A percentile compares a stretch with the other conserved stretches of the same genome.
These are phyloP conservation scores for Fusarium continuum DNA, from an alignment of 2,329 filamentous ascomycete species.

Conservation along the genomic window DNA sequence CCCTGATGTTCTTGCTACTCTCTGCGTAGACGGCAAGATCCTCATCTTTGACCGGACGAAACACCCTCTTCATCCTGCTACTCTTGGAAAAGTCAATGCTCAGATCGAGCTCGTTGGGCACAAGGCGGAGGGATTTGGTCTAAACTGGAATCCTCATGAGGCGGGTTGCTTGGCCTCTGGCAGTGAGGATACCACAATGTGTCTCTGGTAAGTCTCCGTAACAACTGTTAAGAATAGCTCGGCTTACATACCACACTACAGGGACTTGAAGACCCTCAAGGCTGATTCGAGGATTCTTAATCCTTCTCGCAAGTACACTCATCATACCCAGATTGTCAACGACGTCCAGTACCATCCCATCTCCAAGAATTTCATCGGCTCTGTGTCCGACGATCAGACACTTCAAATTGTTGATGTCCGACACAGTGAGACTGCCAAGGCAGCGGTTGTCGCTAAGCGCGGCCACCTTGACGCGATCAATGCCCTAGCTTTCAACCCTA, in stretches of 20 bases:
- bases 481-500: constrained; percentile 92
- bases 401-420: constrained; percentile 93
- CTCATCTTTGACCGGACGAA: constrained; percentile 97
- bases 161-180: constrained; percentile 87
- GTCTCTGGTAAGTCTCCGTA: constrained; percentile 74
- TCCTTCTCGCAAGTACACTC: constrained; percentile 79
- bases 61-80: constrained; percentile 79
- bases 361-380: constrained; percentile 85
- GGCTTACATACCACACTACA: constrained; percentile 47
- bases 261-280: constrained; percentile 82
- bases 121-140: constrained; percentile 86
- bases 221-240: neutral
- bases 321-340: constrained; percentile 92
- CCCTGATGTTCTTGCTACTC: constrained; percentile 93
- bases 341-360: constrained; percentile 96
- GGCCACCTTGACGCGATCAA: constrained; percentile 96
- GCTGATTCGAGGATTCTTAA: constrained; percentile 75
- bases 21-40: constrained; percentile 86
- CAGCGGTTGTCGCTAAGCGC: constrained; percentile 73
- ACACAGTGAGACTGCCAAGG: constrained; percentile 68
- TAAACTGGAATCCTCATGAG: constrained; percentile 89
- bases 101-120: constrained; percentile 90
- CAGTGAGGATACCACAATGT: constrained; percentile 90
- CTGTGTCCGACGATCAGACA: constrained; percentile 93
- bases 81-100: constrained; percentile 72